phyloP scores from a whole-genome alignment of 2,329 filamentous ascomycete species.

The Achaetomium macrosporum region DNA sequence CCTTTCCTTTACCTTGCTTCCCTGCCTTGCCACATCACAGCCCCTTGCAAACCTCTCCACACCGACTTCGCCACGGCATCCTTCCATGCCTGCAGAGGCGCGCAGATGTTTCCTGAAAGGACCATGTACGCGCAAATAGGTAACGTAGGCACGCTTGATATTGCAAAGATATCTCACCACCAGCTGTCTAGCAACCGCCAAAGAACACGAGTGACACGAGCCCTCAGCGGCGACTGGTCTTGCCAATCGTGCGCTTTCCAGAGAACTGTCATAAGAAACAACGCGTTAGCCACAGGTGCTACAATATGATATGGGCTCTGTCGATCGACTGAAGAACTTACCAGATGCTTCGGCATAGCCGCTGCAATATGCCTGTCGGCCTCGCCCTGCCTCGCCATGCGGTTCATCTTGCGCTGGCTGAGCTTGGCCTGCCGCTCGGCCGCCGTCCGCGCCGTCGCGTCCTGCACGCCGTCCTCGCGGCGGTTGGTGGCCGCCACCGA shows the following conservation, averaged over 20 bases:
- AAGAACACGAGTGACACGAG: neutral
- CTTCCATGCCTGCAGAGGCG: no score
- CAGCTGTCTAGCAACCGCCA: no score
- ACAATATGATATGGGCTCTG: neutral
- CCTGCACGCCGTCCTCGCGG: conserved; percentile 69
- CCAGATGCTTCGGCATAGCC: conserved; percentile 82
- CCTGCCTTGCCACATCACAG: no score
- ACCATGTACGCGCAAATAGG: no score
- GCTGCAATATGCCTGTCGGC: conserved; percentile 84
- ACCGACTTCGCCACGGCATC: no score
- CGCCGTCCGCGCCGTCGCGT: conserved; percentile 62
- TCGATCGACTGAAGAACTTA: conserved; percentile 42
- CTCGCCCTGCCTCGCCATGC: conserved; percentile 94
- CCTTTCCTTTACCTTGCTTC: no score
- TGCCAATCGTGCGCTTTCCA: conserved; percentile 91
- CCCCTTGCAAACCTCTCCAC: no score
- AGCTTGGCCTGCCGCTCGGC: conserved; percentile 84
- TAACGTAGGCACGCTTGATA: no score
- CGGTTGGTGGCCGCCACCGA: conserved; percentile 56
- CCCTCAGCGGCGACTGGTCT: conserved; percentile 62
- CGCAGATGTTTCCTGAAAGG: no score
- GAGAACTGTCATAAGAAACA: conserved; percentile 52
- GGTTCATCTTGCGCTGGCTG: conserved; percentile 96
- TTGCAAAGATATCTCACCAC: no score
- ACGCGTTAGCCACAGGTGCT: conserved; percentile 29